These are phyloP conservation scores for Holtermannia corniformis DNA, from an alignment of 768 basidiomycete genomes.

Conservation along the genomic window DNA sequence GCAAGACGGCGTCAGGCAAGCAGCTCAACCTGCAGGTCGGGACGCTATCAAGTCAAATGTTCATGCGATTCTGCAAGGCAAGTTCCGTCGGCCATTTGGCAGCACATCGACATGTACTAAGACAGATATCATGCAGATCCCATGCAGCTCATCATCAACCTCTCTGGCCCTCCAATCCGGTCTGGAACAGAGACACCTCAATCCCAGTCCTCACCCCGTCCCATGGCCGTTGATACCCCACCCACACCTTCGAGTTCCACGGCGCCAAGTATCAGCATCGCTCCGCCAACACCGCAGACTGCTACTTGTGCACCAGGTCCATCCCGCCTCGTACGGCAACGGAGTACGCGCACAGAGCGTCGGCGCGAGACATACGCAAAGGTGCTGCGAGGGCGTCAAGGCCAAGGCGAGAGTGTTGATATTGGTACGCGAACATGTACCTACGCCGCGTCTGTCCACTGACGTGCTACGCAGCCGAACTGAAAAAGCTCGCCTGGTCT, in stretches of 20 bases:
- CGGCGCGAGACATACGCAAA: constrained; percentile 35
- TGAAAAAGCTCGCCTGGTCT: constrained; percentile 88
- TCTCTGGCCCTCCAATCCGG: neutral
- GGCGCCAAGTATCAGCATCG: neutral
- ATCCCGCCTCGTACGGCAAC: constrained; percentile 13
- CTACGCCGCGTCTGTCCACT: neutral
- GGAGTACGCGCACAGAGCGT: constrained; percentile 38
- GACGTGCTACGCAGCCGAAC: constrained; percentile 53
- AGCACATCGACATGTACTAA: no score
- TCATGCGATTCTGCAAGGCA: neutral
- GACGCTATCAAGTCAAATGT: neutral
- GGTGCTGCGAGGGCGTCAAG: constrained; percentile 25
- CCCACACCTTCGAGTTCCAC: neutral
- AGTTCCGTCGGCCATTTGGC: no score
- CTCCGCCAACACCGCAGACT: neutral
- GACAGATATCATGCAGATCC: neutral
- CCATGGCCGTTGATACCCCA: no score
- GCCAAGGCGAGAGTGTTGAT: constrained; percentile 49
- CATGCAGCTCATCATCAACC: neutral
- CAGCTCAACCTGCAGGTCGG: neutral
- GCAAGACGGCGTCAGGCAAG: neutral
- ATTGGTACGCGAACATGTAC: constrained; percentile 51
- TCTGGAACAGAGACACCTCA: neutral
- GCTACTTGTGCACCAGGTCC: neutral
- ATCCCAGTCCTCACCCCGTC: no score